Conservation (phyloP, 352 stramenopile genomes). For the Pythium phragmitis region DNA sequence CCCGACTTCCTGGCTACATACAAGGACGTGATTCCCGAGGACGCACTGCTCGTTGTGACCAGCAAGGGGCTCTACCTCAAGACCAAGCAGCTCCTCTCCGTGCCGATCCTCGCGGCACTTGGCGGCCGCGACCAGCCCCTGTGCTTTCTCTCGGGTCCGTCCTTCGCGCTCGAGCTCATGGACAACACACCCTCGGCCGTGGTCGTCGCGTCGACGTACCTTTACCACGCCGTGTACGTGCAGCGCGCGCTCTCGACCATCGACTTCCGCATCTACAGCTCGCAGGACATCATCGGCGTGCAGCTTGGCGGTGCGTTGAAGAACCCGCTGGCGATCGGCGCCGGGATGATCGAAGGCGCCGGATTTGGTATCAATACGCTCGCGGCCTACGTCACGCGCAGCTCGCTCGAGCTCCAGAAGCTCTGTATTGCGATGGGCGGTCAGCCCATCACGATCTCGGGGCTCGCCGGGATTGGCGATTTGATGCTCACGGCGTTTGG, state of each 20-base stretch:
- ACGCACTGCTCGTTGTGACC: conserved; percentile 92
- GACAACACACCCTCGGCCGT: conserved; percentile 94
- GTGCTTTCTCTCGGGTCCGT: conserved; percentile 93
- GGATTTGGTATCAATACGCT: conserved; percentile 96
- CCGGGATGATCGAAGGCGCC: conserved; percentile 96
- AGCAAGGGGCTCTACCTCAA: conserved; percentile 96
- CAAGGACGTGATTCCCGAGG: conserved; percentile 82
- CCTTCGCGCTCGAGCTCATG: conserved; percentile 97
- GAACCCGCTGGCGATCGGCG: conserved; percentile 97
- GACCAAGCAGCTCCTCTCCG: conserved; percentile 94
- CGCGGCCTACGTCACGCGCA: conserved; percentile 94
- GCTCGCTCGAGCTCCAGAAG: conserved; percentile 95
- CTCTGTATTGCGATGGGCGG: conserved; percentile 94
- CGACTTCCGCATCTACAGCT: conserved; percentile 94
- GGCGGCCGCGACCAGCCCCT: conserved; percentile 90
- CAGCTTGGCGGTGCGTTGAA: conserved; percentile 97
- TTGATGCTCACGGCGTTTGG: conserved; percentile 97
- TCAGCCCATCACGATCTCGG: conserved; percentile 93
- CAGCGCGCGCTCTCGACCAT: conserved; percentile 84
- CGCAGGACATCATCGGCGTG: conserved; percentile 93
- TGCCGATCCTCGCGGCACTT: conserved; percentile 92
- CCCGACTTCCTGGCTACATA: conserved; percentile 89
- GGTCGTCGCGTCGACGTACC: conserved; percentile 93
- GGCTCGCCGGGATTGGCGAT: conserved; percentile 91
- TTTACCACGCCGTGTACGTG: conserved; percentile 85